A percentile compares a stretch with the other conserved stretches of the same genome.
These are phyloP conservation scores for Ustilago vetiveriae DNA, from an alignment of 1,284 basidiomycete species.

Conservation along the genomic window DNA sequence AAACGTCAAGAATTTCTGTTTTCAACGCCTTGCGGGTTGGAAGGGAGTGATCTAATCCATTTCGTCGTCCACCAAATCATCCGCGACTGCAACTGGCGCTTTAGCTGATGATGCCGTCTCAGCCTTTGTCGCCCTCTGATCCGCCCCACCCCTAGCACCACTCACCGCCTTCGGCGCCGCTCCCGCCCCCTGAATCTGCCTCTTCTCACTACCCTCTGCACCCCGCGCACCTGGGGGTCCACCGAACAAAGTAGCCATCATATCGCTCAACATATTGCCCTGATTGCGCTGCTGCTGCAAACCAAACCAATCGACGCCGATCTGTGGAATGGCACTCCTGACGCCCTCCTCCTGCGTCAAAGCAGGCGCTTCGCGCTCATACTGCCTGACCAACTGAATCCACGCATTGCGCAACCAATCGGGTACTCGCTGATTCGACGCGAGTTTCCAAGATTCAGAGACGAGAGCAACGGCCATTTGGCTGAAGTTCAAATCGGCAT, in stretches of 20 bases:
- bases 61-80: conserved; percentile 47
- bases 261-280: conserved; percentile 54
- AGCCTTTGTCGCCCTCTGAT: background rate
- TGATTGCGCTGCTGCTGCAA: conserved; percentile 31
- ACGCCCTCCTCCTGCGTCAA: conserved; percentile 39
- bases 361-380: conserved; percentile 47
- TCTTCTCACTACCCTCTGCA: conserved; percentile 1
- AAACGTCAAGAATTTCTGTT: too few relatives aligned
- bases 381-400: conserved; percentile 45
- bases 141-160: too few relatives aligned
- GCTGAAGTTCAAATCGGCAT: conserved; percentile 60
- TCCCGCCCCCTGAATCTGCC: conserved; percentile 15
- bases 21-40: too few relatives aligned
- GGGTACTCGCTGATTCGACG: conserved; percentile 8
- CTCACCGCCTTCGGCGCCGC: conserved; percentile 7
- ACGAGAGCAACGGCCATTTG: conserved; percentile 61
- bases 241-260: conserved; percentile 55
- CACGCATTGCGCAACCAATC: conserved; percentile 47
- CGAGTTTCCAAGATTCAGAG: conserved; percentile 27
- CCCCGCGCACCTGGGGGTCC: background rate
- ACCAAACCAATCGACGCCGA: conserved; percentile 45
- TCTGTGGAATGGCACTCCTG: conserved; percentile 30
- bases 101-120: background rate
- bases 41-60: too few relatives aligned
- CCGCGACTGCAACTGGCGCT: conserved; percentile 12